Conservation (phyloP, 345 rosid genomes). For the Crucihimalaya himalaica region DNA sequence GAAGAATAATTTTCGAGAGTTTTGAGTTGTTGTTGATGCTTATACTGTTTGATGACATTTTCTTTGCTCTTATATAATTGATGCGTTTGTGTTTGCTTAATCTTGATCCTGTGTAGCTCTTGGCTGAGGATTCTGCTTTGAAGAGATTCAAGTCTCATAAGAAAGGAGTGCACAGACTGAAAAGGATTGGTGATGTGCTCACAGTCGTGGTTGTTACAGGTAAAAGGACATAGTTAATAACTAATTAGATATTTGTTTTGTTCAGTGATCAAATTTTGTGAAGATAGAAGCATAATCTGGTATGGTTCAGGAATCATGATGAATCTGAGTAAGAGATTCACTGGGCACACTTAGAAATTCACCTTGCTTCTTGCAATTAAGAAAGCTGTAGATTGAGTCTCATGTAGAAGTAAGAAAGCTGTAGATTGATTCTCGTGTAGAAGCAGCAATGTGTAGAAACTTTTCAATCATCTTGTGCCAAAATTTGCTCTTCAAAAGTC, state of each 20-base stretch:
- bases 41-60: not conserved
- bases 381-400: no score
- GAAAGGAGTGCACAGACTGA: slow-evolving; percentile 54
- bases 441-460: no score
- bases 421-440: not conserved
- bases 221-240: slow-evolving; percentile 3
- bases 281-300: not conserved
- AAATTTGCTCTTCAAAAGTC: not conserved
- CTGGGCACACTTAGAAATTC: slow-evolving; percentile 3
- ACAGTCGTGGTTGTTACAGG: slow-evolving; percentile 79
- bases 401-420: not conserved
- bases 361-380: not conserved
- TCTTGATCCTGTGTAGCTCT: slow-evolving; percentile 51
- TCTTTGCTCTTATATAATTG: not conserved
- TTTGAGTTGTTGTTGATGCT: not conserved
- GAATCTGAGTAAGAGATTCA: slow-evolving; percentile 1
- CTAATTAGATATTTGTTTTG: not conserved
- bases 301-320: not conserved
- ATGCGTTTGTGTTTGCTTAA: not conserved
- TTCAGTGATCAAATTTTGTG: no score
- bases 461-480: not conserved
- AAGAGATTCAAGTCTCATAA: slow-evolving; percentile 67
- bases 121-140: slow-evolving; percentile 71
- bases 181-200: slow-evolving; percentile 70
- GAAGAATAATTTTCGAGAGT: not conserved